phyloP scores from a whole-genome alignment of 306 rosid genomes.

The Citrullus colocynthis region DNA sequence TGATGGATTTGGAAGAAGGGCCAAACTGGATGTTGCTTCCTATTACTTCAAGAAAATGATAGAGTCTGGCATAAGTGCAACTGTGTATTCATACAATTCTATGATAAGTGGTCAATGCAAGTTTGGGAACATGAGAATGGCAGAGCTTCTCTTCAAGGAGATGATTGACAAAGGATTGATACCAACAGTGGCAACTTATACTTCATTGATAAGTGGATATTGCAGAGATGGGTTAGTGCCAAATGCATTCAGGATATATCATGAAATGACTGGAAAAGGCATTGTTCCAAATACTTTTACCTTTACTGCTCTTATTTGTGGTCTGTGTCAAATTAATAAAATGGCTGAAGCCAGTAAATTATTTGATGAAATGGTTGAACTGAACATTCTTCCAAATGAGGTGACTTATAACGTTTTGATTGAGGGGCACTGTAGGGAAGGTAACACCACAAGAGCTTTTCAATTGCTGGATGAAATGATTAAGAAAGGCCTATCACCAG shows the following conservation, averaged over 20 bases:
- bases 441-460: conserved; percentile 56
- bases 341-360: conserved; percentile 57
- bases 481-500: conserved; percentile 56
- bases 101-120: conserved; percentile 74
- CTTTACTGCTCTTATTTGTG: conserved; percentile 66
- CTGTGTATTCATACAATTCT: conserved; percentile 64
- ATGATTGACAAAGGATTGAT: conserved; percentile 52
- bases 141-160: conserved; percentile 36
- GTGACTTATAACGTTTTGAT: conserved; percentile 89
- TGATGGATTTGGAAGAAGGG: conserved; percentile 68
- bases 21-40: conserved; percentile 47
- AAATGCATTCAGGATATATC: conserved; percentile 50
- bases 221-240: conserved; percentile 42
- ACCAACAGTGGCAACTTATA: conserved; percentile 63
- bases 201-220: conserved; percentile 57
- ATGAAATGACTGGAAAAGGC: conserved; percentile 62
- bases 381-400: conserved; percentile 62
- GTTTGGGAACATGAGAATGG: conserved; percentile 48
- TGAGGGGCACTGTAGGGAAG: conserved; percentile 57
- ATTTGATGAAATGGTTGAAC: conserved; percentile 50
- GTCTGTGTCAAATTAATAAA: conserved; percentile 44
- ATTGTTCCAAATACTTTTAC: conserved; percentile 58
- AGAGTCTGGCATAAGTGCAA: conserved; percentile 33
- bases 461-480: conserved; percentile 68
- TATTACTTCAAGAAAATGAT: conserved; percentile 49